These are phyloP conservation scores for Colletotrichum tabaci DNA, from an alignment of 2,329 filamentous ascomycete species.

Conservation along the genomic window DNA sequence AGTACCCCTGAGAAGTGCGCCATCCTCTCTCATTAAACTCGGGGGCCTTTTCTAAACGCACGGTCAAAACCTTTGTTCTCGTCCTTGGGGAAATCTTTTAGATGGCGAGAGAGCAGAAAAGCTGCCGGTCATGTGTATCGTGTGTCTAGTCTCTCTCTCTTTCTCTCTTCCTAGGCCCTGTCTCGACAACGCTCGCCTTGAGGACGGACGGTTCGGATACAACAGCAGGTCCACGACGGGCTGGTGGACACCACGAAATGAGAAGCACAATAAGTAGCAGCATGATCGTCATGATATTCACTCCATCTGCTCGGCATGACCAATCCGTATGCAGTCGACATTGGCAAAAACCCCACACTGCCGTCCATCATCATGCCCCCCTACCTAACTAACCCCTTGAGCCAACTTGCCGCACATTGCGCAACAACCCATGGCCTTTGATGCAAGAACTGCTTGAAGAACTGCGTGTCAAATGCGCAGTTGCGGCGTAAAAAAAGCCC, in stretches of 20 bases:
- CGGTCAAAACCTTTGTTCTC: conserved; percentile 6
- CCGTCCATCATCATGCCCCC: conserved; percentile 6
- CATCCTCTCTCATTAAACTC: conserved; percentile 9
- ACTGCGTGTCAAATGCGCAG: conserved; percentile 24
- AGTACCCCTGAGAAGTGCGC: conserved; percentile 21
- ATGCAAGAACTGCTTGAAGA: background rate
- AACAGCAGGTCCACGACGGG: background rate
- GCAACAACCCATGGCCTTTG: conserved; percentile 15
- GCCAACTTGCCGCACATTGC: conserved; percentile 6
- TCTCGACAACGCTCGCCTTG: background rate
- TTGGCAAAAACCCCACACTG: conserved; percentile 23
- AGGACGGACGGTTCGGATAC: background rate
- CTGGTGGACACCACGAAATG: background rate
- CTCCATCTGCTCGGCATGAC: conserved; percentile 3
- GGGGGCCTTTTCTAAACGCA: background rate
- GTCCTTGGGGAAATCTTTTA: background rate
- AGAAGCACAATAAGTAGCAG: background rate
- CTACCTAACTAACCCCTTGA: conserved; percentile 8
- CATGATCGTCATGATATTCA: conserved; percentile 11
- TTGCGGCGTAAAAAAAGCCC: conserved; percentile 14
- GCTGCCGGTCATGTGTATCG: conserved; percentile 10
- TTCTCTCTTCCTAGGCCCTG: background rate
- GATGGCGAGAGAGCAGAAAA: background rate
- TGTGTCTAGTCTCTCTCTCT: background rate
- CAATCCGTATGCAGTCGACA: conserved; percentile 2